Percentiles rank a stretch among this genome's conserved stretches.
Conservation (phyloP, 73 alveolate species). For the Durusdinium trenchii region DNA sequence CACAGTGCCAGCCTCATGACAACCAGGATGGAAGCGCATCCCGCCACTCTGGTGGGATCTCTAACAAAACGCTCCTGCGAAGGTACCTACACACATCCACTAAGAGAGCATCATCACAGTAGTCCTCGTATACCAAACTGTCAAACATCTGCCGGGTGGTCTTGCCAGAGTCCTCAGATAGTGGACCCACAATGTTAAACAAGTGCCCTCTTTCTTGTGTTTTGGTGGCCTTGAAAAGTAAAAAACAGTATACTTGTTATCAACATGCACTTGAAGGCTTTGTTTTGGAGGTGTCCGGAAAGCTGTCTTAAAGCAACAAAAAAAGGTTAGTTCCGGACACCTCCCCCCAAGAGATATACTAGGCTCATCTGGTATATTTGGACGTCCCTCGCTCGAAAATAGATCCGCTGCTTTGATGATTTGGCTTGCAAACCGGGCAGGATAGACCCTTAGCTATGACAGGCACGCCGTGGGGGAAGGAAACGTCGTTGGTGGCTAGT, state of each 20-base stretch:
- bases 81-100: background rate
- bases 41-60: background rate
- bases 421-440: background rate
- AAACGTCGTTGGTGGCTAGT: background rate
- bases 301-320: too few species aligned
- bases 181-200: too few species aligned
- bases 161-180: background rate
- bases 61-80: background rate
- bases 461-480: too few species aligned
- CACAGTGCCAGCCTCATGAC: background rate
- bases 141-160: background rate
- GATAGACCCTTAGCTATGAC: background rate
- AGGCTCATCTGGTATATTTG: background rate
- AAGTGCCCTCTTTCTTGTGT: too few species aligned
- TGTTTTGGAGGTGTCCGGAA: too few species aligned
- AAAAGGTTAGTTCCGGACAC: too few species aligned
- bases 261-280: too few species aligned
- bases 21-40: background rate
- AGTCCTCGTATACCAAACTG: background rate
- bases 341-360: background rate
- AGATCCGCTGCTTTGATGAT: background rate
- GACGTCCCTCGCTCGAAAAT: background rate
- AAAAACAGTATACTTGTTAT: too few species aligned
- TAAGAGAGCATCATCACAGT: background rate
- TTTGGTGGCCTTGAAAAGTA: too few species aligned